Conservation (phyloP, 2,329 filamentous ascomycete species). For the Didymella pinodella region DNA sequence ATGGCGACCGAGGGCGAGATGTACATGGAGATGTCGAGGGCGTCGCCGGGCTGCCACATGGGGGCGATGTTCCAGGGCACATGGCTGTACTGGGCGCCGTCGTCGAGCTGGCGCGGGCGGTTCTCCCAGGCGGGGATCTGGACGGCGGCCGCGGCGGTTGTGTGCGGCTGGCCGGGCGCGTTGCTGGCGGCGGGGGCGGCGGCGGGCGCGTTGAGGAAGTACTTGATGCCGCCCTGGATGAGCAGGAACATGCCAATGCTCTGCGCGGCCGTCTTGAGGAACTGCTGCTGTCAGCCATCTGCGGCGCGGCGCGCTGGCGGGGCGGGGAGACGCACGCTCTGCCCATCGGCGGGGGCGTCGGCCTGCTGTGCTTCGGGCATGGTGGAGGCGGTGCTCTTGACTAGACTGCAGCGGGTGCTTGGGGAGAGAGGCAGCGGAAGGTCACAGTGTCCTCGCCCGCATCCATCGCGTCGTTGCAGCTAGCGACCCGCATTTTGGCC, state of each 20-base stretch:
- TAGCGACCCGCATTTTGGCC: conserved; percentile 1
- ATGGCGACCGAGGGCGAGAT: conserved; percentile 78
- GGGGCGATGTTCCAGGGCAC: conserved; percentile 79
- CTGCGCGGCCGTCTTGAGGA: conserved; percentile 57
- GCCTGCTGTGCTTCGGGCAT: conserved; percentile 45
- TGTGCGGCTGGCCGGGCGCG: conserved; percentile 11
- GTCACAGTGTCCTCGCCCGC: conserved; percentile 20
- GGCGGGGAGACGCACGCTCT: conserved; percentile 32
- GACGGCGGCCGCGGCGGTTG: conserved; percentile 37
- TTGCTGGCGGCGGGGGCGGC: conserved; percentile 4
- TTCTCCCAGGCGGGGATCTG: conserved; percentile 49
- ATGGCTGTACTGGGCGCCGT: conserved; percentile 65
- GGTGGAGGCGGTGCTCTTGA: conserved; percentile 4
- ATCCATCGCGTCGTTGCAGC: background rate
- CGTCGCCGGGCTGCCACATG: conserved; percentile 83
- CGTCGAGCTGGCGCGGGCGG: conserved; percentile 56
- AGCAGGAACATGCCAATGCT: conserved; percentile 67
- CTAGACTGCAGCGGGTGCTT: too few relatives aligned
- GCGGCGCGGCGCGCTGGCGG: conserved; percentile 16
- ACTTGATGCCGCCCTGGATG: conserved; percentile 64
- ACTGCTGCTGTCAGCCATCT: conserved; percentile 34
- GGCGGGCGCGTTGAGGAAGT: conserved; percentile 55
- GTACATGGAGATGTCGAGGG: conserved; percentile 84
- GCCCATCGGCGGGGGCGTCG: conserved; percentile 32
- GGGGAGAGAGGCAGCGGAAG: too few relatives aligned